Evolutionary conservation across 2,329 filamentous ascomycete genomes (phyloP).

Genomic region (Aureobasidium sp.): DNA sequence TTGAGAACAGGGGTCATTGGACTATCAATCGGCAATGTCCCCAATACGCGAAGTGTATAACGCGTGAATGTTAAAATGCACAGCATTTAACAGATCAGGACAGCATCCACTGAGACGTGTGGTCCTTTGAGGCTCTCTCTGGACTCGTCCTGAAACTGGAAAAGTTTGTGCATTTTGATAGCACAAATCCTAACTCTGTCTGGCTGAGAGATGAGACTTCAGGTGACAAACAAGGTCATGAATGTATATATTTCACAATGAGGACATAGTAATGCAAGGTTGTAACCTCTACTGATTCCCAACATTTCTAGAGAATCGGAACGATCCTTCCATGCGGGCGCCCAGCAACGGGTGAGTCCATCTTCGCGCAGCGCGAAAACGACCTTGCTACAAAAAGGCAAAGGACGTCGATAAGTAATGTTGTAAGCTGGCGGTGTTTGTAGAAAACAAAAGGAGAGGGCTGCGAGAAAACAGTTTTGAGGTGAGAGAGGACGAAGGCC

Average conservation of each 20-base stretch:
- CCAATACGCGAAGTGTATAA: background rate
- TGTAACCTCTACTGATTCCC: conserved; percentile 71
- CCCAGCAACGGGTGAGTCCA: conserved; percentile 60
- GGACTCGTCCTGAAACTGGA: background rate
- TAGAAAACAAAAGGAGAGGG: conserved; percentile 33
- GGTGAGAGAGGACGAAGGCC: background rate
- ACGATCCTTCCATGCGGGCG: conserved; percentile 61
- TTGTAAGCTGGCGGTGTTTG: conserved; percentile 48
- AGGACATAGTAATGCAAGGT: conserved; percentile 20
- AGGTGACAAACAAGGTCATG: too few relatives aligned
- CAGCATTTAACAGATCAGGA: background rate
- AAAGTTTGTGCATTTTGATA: background rate
- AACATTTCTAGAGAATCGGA: conserved; percentile 55
- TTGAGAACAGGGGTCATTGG: background rate
- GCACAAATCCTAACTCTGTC: too few relatives aligned
- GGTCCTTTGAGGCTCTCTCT: background rate
- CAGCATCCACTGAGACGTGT: background rate
- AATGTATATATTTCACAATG: background rate
- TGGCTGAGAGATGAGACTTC: too few relatives aligned
- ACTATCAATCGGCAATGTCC: background rate
- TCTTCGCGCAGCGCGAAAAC: conserved; percentile 68
- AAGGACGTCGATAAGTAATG: conserved; percentile 55
- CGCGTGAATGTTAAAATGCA: background rate
- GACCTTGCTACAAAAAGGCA: conserved; percentile 44
- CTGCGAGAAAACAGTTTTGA: conserved; percentile 22